Conservation (phyloP, 257 asterid genomes). For the Eucommia ulmoides region DNA sequence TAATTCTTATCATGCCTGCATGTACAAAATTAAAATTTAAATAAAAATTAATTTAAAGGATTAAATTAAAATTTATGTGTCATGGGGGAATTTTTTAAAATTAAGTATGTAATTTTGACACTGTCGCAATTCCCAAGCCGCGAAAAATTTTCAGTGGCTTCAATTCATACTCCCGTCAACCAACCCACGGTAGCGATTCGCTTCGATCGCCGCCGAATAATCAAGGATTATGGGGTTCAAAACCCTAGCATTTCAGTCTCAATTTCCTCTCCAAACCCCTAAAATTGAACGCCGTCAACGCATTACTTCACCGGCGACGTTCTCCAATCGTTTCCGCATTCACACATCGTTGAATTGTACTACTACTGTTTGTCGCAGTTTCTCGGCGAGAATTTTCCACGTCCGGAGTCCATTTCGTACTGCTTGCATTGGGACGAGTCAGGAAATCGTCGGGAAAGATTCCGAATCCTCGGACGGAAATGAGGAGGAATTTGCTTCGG, state of each 20-base stretch:
- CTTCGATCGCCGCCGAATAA: neutral
- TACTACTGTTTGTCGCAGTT: neutral
- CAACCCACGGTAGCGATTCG: neutral
- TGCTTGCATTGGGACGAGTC: constrained; percentile 38
- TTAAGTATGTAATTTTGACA: neutral
- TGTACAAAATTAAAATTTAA: no score
- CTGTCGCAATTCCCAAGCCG: neutral
- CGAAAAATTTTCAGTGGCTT: neutral
- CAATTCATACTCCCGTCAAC: neutral
- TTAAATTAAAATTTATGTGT: neutral
- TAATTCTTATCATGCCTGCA: no score
- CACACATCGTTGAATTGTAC: no score
- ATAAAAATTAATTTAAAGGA: no score
- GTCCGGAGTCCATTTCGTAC: constrained; percentile 3
- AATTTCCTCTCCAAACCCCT: neutral
- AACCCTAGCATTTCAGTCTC: neutral
- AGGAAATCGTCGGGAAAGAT: constrained; percentile 16
- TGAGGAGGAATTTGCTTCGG: constrained; percentile 12
- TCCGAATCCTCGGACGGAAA: constrained; percentile 5
- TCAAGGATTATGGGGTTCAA: no score
- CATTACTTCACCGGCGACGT: no score
- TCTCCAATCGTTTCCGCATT: no score
- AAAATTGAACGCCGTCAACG: neutral
- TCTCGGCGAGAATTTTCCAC: neutral
- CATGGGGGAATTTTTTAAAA: neutral